These are phyloP conservation scores for Areca catechu DNA, from an alignment of 176 grass and related monocot species.

Conservation along the genomic window DNA sequence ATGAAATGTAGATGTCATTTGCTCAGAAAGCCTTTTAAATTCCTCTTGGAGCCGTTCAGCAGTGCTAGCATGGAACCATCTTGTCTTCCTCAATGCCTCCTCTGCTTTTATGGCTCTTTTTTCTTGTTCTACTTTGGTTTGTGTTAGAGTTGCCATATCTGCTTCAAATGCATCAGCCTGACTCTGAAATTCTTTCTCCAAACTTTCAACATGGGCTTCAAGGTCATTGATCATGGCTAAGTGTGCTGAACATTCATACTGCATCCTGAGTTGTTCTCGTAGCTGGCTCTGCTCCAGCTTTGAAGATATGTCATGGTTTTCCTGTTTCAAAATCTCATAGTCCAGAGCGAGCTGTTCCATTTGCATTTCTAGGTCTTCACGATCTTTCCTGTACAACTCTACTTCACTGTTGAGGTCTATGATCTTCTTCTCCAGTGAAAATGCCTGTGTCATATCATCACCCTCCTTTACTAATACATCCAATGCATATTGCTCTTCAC, in stretches of 20 bases:
- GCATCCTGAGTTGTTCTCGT: constrained; percentile 75
- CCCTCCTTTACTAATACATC: constrained; percentile 54
- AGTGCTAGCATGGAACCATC: constrained; percentile 53
- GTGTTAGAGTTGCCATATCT: constrained; percentile 52
- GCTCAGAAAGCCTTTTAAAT: constrained; percentile 59
- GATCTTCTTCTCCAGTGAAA: constrained; percentile 65
- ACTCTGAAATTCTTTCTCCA: constrained; percentile 67
- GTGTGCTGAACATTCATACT: constrained; percentile 94
- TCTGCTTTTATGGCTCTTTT: constrained; percentile 70
- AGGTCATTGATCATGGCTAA: constrained; percentile 78
- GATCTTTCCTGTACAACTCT: constrained; percentile 79
- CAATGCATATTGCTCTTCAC: constrained; percentile 54
- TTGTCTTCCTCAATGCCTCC: constrained; percentile 59
- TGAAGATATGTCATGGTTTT: constrained; percentile 81
- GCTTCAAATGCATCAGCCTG: constrained; percentile 63
- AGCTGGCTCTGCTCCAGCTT: constrained; percentile 87
- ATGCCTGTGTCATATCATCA: constrained; percentile 22
- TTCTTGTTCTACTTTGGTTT: constrained; percentile 68
- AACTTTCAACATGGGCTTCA: constrained; percentile 56
- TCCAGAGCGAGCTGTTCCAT: constrained; percentile 97
- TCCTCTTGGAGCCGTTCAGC: constrained; percentile 66
- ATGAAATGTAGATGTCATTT: constrained; percentile 68
- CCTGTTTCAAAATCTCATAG: constrained; percentile 96
- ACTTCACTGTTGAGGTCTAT: constrained; percentile 61
- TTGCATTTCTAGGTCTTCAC: constrained; percentile 90